Conservation (phyloP, 164 flowering plant species). For the Malania oleifera region DNA sequence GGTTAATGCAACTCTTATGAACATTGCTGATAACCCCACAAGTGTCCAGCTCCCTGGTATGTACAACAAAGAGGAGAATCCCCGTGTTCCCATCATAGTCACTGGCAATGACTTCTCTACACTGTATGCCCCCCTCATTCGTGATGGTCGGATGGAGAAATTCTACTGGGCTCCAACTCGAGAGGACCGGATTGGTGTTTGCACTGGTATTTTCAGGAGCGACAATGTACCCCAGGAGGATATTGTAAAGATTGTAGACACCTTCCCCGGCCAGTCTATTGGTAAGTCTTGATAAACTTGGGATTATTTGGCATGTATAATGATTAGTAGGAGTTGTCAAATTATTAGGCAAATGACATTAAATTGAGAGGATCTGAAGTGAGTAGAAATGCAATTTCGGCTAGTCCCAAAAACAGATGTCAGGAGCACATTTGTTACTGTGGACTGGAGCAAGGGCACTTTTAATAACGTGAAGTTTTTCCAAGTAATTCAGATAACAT, state of each 20-base stretch:
- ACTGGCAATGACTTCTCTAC: conserved; percentile 56
- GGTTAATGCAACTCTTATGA: conserved; percentile 56
- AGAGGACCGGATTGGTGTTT: conserved; percentile 44
- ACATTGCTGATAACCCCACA: conserved; percentile 56
- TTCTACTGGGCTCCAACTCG: conserved; percentile 55
- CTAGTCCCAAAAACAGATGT: no score
- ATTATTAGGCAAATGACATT: no score
- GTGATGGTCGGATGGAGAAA: conserved; percentile 57
- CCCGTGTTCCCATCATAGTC: conserved; percentile 48
- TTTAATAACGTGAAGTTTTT: no score
- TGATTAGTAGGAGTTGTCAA: no score
- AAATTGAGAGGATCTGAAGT: no score
- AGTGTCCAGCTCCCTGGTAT: conserved; percentile 49
- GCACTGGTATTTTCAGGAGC: conserved; percentile 36
- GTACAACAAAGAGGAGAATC: conserved; percentile 48
- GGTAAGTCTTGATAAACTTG: conserved; percentile 20
- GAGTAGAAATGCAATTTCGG: no score
- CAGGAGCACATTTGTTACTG: no score
- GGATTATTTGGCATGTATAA: not conserved
- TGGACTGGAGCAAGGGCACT: no score
- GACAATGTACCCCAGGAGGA: conserved; percentile 31
- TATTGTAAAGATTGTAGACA: conserved; percentile 31
- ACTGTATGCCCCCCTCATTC: conserved; percentile 49
- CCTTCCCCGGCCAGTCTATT: conserved; percentile 46
- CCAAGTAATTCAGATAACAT: no score